Base-by-base conservation (phyloP, 1,139 yeast species). In the Suhomyces wounanorum region DNA sequence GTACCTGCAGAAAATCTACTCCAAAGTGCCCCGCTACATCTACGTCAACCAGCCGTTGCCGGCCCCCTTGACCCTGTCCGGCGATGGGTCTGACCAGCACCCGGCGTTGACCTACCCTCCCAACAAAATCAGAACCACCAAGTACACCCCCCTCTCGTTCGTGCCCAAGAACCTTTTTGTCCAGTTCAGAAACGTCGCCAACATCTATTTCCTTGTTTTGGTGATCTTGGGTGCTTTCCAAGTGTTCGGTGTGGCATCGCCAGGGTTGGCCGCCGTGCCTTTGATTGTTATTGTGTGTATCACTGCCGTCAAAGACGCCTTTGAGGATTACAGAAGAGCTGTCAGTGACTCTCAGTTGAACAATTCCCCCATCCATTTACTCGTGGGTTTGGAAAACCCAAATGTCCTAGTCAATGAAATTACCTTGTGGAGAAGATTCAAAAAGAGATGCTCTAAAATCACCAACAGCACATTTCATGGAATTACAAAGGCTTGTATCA, bases 101-200 rank as follows among this genome's bases (percentile, higher is more conserved):
- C 95, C 96, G 0, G 60, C 73, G 6, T 62, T 70, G 10, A 57
- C 63, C 13, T 94, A 86, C 65, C 85, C 96, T 2, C 80, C 96
- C 65, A 94, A 94, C 73, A 94, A 94, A 69, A 90, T 94, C 61
- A 85, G 97, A 73, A 92, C 99, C 1, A 91, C 99, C 4, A 92
- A 91, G 69, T 94, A 94, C 68, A 92, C 98, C 9, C 97, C 97
- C 6, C 65, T 94, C 46, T 75, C 95, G 6, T 94, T 94, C 62
- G 64, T 94, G 43, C 98, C 98, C 13, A 91, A 90, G 69, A 92
- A 94, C 67, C 68, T 94, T 44, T 66, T 75, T 51, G 79, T 78
- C 58, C 98, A 94, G 70, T 92, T 94, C 68, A 84, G 83, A 54
- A 94, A 92, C 66, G 84, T 92, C 57, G 99, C 99, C 48, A 94